A percentile compares a stretch with the other conserved stretches of the same genome.
phyloP scores from a whole-genome alignment of 768 basidiomycete genomes.

The Calvatia gigantea region DNA sequence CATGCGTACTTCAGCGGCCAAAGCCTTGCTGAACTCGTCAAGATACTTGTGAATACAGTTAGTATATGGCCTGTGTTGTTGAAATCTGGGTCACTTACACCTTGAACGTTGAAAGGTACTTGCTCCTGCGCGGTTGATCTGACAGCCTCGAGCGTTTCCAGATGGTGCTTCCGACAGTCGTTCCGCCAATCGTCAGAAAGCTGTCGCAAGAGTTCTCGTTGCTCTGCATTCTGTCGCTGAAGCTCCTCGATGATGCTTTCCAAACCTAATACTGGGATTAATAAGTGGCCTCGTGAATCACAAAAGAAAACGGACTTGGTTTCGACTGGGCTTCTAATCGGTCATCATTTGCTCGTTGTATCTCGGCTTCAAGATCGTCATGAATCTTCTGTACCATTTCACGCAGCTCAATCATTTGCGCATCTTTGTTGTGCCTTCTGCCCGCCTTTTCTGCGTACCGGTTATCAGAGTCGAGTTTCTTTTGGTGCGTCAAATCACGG shows the following conservation, averaged over 20 bases:
- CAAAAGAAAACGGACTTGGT: constrained; percentile 43
- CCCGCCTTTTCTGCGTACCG: constrained; percentile 61
- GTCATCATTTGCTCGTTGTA: constrained; percentile 48
- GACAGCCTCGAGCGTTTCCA: constrained; percentile 65
- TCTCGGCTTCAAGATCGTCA: constrained; percentile 52
- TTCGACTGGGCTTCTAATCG: constrained; percentile 48
- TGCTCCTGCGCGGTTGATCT: constrained; percentile 70
- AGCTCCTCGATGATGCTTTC: constrained; percentile 61
- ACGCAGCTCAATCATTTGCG: constrained; percentile 49
- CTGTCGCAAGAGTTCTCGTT: constrained; percentile 48
- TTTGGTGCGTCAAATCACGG: constrained; percentile 51
- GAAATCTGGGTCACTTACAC: constrained; percentile 42
- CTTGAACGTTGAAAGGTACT: constrained; percentile 81
- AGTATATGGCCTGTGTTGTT: background rate
- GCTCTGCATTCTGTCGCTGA: constrained; percentile 54
- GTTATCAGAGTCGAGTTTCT: constrained; percentile 57
- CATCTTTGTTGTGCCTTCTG: constrained; percentile 57
- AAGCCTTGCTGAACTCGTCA: constrained; percentile 82
- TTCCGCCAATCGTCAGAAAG: constrained; percentile 66
- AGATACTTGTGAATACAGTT: constrained; percentile 52
- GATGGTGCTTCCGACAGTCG: constrained; percentile 62
- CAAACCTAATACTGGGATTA: constrained; percentile 36
- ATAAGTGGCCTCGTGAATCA: constrained; percentile 13
- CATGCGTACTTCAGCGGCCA: constrained; percentile 82
- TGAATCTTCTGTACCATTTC: constrained; percentile 60